Percentiles rank a stretch among this genome's conserved stretches.
These are phyloP conservation scores for Hypoxylon sp. DNA, from an alignment of 2,329 filamentous ascomycete genomes.

Conservation along the genomic window DNA sequence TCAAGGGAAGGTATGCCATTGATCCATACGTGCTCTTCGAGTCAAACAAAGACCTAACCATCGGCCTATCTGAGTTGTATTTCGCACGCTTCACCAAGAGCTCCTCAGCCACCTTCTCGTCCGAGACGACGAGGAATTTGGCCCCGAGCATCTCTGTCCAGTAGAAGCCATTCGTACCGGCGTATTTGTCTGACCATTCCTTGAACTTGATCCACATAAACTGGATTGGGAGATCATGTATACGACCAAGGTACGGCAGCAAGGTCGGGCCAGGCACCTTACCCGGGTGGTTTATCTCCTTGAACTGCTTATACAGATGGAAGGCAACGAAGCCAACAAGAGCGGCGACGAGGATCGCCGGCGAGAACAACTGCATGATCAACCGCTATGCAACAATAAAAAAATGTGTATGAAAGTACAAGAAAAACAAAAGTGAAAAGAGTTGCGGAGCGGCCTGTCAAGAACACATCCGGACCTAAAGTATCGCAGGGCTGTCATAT, in stretches of 20 bases:
- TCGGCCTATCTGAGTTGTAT: conserved; percentile 64
- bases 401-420: conserved; percentile 10
- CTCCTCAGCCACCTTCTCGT: conserved; percentile 68
- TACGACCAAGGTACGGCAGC: conserved; percentile 56
- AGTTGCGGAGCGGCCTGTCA: conserved; percentile 22
- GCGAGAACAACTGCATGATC: conserved; percentile 51
- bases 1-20: conserved; percentile 69
- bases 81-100: conserved; percentile 66
- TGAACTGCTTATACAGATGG: conserved; percentile 51
- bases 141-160: conserved; percentile 55
- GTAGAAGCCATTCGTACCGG: conserved; percentile 54
- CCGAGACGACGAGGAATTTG: conserved; percentile 62
- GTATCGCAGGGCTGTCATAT: conserved; percentile 37
- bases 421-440: conserved; percentile 18
- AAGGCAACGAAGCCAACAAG: conserved; percentile 45
- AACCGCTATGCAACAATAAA: conserved; percentile 20
- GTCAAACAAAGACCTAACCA: conserved; percentile 66
- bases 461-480: conserved; percentile 29
- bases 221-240: conserved; percentile 64
- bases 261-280: conserved; percentile 54
- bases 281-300: conserved; percentile 53
- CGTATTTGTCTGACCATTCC: conserved; percentile 56
- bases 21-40: conserved; percentile 68
- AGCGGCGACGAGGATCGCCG: conserved; percentile 42
- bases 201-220: conserved; percentile 69